Conservation (phyloP, 192 early-diverging fungal species). For the Spizellomyces sp. region DNA sequence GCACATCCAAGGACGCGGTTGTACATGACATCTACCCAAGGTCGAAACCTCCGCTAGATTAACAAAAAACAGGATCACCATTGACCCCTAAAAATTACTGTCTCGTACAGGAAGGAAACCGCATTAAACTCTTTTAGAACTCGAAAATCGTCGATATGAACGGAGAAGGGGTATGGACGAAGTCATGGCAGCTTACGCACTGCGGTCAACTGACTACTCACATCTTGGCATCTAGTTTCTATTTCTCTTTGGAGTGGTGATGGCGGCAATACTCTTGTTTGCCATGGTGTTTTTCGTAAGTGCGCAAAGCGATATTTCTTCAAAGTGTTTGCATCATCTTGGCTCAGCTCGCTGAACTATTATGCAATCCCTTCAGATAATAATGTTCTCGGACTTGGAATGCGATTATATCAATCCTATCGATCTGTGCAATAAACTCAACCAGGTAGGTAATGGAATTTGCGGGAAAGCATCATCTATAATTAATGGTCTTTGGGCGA, state of each 20-base stretch:
- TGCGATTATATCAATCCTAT: constrained; percentile 99
- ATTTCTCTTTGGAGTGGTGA: constrained; percentile 91
- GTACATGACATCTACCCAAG: no score
- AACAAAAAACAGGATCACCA: no score
- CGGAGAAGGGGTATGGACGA: constrained; percentile 8
- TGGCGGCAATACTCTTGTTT: constrained; percentile 91
- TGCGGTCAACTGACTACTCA: background rate
- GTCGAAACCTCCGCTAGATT: no score
- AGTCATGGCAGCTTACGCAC: no score
- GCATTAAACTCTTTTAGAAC: no score
- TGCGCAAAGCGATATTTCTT: constrained; percentile 18
- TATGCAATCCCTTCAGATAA: constrained; percentile 47
- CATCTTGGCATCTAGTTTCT: constrained; percentile 49
- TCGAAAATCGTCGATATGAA: background rate
- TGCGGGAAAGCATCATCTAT: background rate
- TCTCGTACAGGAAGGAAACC: no score
- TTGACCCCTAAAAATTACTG: no score
- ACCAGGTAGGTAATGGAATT: constrained; percentile 66
- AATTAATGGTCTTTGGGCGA: background rate
- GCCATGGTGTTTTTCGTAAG: constrained; percentile 91
- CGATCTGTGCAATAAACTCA: constrained; percentile 94
- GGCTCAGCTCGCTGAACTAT: background rate
- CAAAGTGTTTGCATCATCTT: background rate
- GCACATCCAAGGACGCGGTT: no score
- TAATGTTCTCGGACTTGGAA: constrained; percentile 84